Conservation (phyloP, 495 filamentous ascomycete species). For the Aspergillus hancockii region DNA sequence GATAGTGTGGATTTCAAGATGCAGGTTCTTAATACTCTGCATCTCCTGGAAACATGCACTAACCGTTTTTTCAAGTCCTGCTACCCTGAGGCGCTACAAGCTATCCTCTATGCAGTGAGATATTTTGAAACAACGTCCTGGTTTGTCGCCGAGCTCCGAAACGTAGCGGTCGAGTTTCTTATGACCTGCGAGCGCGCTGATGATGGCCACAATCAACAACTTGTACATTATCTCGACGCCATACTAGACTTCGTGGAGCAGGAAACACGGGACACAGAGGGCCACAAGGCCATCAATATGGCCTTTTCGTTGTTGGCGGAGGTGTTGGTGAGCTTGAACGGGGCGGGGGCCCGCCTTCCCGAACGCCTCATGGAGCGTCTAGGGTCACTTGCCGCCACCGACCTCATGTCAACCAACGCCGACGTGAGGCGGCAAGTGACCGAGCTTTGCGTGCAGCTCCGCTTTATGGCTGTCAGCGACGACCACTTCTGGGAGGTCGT, state of each 20-base stretch:
- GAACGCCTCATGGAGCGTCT: conserved; percentile 33
- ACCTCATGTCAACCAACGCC: conserved; percentile 69
- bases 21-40: conserved; percentile 79
- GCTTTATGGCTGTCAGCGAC: conserved; percentile 62
- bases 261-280: conserved; percentile 25
- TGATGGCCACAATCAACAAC: no score
- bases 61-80: conserved; percentile 60
- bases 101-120: conserved; percentile 65
- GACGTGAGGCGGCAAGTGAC: conserved; percentile 79
- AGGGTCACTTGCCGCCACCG: conserved; percentile 57
- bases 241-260: conserved; percentile 48
- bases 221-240: conserved; percentile 47
- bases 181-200: conserved; percentile 39
- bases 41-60: conserved; percentile 68
- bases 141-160: conserved; percentile 58
- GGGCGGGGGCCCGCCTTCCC: conserved; percentile 22
- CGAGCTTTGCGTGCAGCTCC: conserved; percentile 73
- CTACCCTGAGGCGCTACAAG: conserved; percentile 63
- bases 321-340: conserved; percentile 28
- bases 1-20: conserved; percentile 75
- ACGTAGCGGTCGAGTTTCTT: conserved; percentile 56
- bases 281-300: conserved; percentile 49
- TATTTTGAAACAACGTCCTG: conserved; percentile 54
- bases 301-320: conserved; percentile 60
- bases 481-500: conserved; percentile 65